phyloP scores from a whole-genome alignment of 1,139 yeast species.

The Saccharomycopsis hybrid region DNA sequence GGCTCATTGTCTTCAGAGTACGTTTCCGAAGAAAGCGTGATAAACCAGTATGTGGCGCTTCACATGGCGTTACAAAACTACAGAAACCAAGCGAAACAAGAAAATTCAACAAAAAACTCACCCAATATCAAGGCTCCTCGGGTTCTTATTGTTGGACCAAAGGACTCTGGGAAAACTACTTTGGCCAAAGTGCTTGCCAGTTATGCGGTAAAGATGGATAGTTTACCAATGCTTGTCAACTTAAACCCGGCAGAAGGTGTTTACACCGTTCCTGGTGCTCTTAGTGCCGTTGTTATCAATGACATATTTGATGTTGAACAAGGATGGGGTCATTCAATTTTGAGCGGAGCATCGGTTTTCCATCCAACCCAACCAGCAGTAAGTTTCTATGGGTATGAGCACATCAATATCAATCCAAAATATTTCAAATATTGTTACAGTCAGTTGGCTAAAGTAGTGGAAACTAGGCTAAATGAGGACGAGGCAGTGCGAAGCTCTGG shows the following conservation, averaged over 20 bases:
- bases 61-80: conserved; percentile 70
- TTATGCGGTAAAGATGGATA: conserved; percentile 66
- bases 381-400: conserved; percentile 69
- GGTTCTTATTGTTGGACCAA: conserved; percentile 68
- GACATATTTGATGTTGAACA: conserved; percentile 77
- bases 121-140: conserved; percentile 38
- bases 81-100: conserved; percentile 33
- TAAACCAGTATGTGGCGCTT: conserved; percentile 57
- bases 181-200: conserved; percentile 62
- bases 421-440: conserved; percentile 52
- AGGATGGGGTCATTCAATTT: conserved; percentile 79
- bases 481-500: conserved; percentile 49
- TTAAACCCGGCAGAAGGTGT: conserved; percentile 77
- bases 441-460: conserved; percentile 52
- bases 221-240: conserved; percentile 69
- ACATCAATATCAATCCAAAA: conserved; percentile 50
- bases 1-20: conserved; percentile 49
- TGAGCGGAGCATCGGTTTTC: conserved; percentile 78
- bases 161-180: conserved; percentile 72
- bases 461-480: conserved; percentile 56
- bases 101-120: conserved; percentile 11
- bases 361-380: conserved; percentile 88
- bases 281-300: conserved; percentile 79
- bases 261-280: conserved; percentile 76
- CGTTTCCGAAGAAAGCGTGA: conserved; percentile 62